These are phyloP conservation scores for Brassica hybrid DNA, from an alignment of 441 rosid species.

Conservation along the genomic window DNA sequence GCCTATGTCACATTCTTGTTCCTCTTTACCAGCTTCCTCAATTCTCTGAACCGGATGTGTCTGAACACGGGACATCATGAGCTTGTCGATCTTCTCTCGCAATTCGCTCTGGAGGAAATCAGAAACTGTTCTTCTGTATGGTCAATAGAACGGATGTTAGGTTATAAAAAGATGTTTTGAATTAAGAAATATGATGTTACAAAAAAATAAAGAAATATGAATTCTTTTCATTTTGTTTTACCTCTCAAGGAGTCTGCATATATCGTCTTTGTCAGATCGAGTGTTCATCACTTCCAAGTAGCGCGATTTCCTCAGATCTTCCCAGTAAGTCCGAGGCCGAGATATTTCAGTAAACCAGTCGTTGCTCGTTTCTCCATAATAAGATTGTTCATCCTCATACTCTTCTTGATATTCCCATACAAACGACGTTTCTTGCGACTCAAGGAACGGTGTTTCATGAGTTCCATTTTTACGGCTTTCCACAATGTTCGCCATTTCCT, in stretches of 20 bases:
- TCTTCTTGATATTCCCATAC: conserved; percentile 39
- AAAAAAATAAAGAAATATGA: no score
- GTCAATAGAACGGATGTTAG: background rate
- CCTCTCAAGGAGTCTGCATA: conserved; percentile 79
- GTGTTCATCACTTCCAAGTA: conserved; percentile 66
- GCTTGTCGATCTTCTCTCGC: conserved; percentile 64
- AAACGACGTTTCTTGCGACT: conserved; percentile 9
- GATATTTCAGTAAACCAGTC: conserved; percentile 79
- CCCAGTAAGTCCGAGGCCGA: conserved; percentile 90
- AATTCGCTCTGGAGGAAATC: conserved; percentile 67
- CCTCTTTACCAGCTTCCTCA: conserved; percentile 30
- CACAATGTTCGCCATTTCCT: background rate
- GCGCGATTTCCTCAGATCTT: conserved; percentile 70
- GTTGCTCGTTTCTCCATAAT: conserved; percentile 40
- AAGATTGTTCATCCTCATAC: conserved; percentile 38
- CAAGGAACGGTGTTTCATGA: conserved; percentile 28
- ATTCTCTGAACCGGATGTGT: conserved; percentile 42
- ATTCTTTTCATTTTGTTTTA: conserved; percentile 17
- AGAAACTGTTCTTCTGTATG: conserved; percentile 78
- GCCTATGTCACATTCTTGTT: conserved; percentile 19
- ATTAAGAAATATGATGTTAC: background rate
- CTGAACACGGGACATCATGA: conserved; percentile 53
- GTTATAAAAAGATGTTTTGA: background rate
- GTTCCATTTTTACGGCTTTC: background rate
- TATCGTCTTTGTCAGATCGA: conserved; percentile 61